phyloP scores from a whole-genome alignment of 1,139 yeast species.

The Magnusiomyces clavatus region DNA sequence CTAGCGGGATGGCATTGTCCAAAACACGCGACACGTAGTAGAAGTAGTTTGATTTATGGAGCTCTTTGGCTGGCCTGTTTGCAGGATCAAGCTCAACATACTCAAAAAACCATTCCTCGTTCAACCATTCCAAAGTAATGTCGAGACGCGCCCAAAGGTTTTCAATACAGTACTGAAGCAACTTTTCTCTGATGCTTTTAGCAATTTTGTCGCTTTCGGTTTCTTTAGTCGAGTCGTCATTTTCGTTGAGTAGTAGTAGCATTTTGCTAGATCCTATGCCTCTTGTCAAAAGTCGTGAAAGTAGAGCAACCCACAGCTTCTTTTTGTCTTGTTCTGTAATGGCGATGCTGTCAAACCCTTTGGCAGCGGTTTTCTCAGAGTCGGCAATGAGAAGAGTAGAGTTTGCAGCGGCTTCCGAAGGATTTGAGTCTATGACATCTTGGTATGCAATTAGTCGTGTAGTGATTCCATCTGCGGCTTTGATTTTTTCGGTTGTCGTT shows the following conservation, averaged over 20 bases:
- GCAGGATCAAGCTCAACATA: slow-evolving; percentile 30
- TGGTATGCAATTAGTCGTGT: slow-evolving; percentile 27
- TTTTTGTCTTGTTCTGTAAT: slow-evolving; percentile 36
- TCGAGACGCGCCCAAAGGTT: slow-evolving; percentile 70
- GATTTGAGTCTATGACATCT: slow-evolving; percentile 13
- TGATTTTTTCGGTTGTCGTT: slow-evolving; percentile 20
- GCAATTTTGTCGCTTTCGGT: slow-evolving; percentile 22
- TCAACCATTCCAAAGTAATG: slow-evolving; percentile 83
- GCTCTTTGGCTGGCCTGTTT: slow-evolving; percentile 7
- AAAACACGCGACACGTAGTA: slow-evolving; percentile 66
- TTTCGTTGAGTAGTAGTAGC: too few species aligned
- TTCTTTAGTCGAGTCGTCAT: neutral
- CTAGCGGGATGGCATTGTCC: slow-evolving; percentile 74
- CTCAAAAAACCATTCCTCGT: slow-evolving; percentile 91
- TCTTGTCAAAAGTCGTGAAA: slow-evolving; percentile 72
- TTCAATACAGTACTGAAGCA: slow-evolving; percentile 65
- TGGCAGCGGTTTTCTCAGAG: slow-evolving; percentile 18
- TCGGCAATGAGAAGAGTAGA: slow-evolving; percentile 16
- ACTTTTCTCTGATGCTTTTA: slow-evolving; percentile 56
- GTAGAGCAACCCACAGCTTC: slow-evolving; percentile 70
- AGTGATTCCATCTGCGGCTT: slow-evolving; percentile 22
- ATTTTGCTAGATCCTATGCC: slow-evolving; percentile 41
- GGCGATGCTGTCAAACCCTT: slow-evolving; percentile 28
- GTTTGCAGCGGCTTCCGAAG: neutral
- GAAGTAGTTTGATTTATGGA: slow-evolving; percentile 23